phyloP scores from a whole-genome alignment of 768 basidiomycete species.

The Boletus subcaerulescens region DNA sequence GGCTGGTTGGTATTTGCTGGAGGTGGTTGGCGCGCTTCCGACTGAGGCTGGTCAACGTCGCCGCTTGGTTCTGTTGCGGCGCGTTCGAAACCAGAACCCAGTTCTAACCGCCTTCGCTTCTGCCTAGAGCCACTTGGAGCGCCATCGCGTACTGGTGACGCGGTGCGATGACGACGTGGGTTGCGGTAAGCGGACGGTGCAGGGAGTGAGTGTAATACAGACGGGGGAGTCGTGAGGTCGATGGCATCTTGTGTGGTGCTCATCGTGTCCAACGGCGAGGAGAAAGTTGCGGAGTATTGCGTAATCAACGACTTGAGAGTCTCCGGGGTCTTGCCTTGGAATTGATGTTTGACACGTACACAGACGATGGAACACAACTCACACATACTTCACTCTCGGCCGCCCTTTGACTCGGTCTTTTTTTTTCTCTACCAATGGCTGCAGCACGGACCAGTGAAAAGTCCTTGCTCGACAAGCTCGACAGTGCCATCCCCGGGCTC shows the following conservation, averaged over 20 bases:
- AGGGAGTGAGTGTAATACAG: not conserved
- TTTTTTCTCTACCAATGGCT: constrained; percentile 11
- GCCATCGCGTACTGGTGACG: not conserved
- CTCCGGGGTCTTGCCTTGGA: constrained; percentile 12
- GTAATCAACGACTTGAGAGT: constrained; percentile 13
- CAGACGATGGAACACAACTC: no score
- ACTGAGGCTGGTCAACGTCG: not conserved
- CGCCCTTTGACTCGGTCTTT: no score
- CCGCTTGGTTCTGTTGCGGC: not conserved
- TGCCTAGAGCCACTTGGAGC: constrained; percentile 2
- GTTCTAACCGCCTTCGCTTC: constrained; percentile 16
- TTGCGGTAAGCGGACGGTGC: not conserved
- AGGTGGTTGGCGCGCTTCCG: not conserved
- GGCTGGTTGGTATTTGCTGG: not conserved
- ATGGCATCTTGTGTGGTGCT: constrained; percentile 5
- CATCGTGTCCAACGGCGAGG: constrained; percentile 22
- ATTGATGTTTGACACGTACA: no score
- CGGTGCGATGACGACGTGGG: not conserved
- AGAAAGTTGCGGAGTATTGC: constrained; percentile 9
- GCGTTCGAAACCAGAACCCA: not conserved
- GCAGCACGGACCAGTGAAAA: constrained; percentile 10
- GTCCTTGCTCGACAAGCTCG: constrained; percentile 59
- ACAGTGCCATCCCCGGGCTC: constrained; percentile 54
- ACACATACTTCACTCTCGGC: no score
- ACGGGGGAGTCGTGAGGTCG: constrained; percentile 9